Base-by-base conservation (phyloP, 176 grass and related monocot species). In the Pharus latifolius region DNA sequence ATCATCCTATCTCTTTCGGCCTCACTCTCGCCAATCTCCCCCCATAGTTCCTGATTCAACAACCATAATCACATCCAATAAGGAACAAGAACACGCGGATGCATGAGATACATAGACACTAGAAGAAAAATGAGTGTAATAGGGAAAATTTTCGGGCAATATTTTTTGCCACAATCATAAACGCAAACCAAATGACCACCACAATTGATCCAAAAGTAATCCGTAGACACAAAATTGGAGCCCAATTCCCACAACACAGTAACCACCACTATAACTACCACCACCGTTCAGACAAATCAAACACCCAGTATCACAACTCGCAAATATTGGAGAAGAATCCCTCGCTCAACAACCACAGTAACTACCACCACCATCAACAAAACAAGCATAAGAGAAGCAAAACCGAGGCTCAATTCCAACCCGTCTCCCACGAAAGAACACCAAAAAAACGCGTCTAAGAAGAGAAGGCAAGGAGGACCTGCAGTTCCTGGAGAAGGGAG, bases 401-500 rank as follows among this genome's bases (percentile, higher is more conserved):
- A 63, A 59, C 44, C 50, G 11, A 33, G 4, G 18, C n/a, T 16
- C 7, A 6, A 43, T 58, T 56, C 25, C 32, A 59, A 14, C 18
- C 2, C 6, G 58, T 41, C 13, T 53, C 3, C 22, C 4, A 15
- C 3, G 26, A 2, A 16, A 26, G 25, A 33, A 34, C 61, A n/a
- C 10, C 18, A 69, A 14, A 1, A 57, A 55, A 62, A 47, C 12
- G 45, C 7, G 16, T 7, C 32, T 12, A 41, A 17, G 11, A 13
- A 16, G 29, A 27, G 15, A 55, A 7, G 26, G 13, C 37, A 24
- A 55, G 56, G 41, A 18, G 31, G 38, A 99, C 95, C 87, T 91
- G 87, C 18, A 99, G 78, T 89, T 99, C 84, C 34, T 83, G 81
- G 53, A 99, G 95, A 55, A 99, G 63, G 2, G 81, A 83, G 35